phyloP scores from a whole-genome alignment of 2,329 filamentous ascomycete genomes.

The Fusarium clavum region DNA sequence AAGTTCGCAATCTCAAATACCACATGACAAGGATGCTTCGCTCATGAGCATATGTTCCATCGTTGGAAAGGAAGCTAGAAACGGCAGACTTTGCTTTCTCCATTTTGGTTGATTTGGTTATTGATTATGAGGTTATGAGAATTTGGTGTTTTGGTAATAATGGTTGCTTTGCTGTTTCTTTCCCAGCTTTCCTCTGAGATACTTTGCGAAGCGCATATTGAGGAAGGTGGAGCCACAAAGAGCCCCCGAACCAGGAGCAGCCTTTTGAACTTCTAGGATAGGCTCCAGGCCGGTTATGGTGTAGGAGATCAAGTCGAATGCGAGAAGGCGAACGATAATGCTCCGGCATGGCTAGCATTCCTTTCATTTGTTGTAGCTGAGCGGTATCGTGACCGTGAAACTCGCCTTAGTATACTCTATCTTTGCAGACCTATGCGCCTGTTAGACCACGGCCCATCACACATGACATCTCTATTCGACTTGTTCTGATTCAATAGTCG shows the following conservation, averaged over 20 bases:
- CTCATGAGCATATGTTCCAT: too few relatives aligned
- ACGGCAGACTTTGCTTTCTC: slow-evolving; percentile 74
- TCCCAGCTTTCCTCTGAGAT: slow-evolving; percentile 55
- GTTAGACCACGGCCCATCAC: too few relatives aligned
- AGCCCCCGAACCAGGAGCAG: slow-evolving; percentile 58
- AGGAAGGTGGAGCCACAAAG: slow-evolving; percentile 61
- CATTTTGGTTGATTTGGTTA: slow-evolving; percentile 56
- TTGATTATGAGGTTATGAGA: neutral
- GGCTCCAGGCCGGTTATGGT: slow-evolving; percentile 58
- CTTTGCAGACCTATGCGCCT: too few relatives aligned
- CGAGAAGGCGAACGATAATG: too few relatives aligned
- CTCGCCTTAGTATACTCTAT: too few relatives aligned
- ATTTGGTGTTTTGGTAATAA: neutral
- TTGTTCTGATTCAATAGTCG: too few relatives aligned
- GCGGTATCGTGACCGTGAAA: too few relatives aligned
- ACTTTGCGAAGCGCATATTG: slow-evolving; percentile 58
- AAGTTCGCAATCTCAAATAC: too few relatives aligned
- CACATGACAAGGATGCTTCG: too few relatives aligned
- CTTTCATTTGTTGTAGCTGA: too few relatives aligned
- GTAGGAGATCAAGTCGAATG: slow-evolving; percentile 64
- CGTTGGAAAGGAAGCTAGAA: slow-evolving; percentile 68
- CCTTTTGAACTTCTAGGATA: slow-evolving; percentile 58
- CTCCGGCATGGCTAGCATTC: too few relatives aligned
- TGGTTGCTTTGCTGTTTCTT: slow-evolving; percentile 39
- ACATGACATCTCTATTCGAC: too few relatives aligned